Evolutionary conservation across 2,329 filamentous ascomycete species (phyloP), one percentile per base, ranked within the genome.

Genomic region (Colletotrichum sidae): DNA sequence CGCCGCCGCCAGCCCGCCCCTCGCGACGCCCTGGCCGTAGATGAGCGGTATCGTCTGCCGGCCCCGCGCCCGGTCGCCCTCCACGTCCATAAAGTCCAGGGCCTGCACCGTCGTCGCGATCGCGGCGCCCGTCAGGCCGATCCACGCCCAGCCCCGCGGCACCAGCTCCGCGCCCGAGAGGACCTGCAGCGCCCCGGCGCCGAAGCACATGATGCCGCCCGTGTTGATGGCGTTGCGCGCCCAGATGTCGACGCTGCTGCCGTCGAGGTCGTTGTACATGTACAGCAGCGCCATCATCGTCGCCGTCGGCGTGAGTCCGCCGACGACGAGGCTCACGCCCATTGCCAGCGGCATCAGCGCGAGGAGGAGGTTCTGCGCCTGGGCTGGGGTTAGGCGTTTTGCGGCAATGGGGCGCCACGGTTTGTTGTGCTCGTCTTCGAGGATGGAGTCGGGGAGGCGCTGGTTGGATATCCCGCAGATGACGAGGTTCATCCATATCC

Each of bases 231-330:
- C 50, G 51, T 74, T 75, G 2, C 74, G 71, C 2, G 52, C 41
- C 51, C 71, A 65, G 17, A 66, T 60, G 7, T 65, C 67, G 58
- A 52, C 39, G 44, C 70, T 68, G 38, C 69, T 69, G 25, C 72
- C 73, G 15, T 72, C 70, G 1, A 76, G 69, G 35, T 76, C 73
- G 52, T 76, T 76, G 61, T 76, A 76, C 65, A 73, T 63, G 72
- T 73, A 75, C 17, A 73, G 46, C 5, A 76, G 44, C 1, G 61
- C 55, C 70, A 74, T 70, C 34, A 76, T 66, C 0, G 57, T 66
- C 10, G 68, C 55, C 33, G 70, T 69, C 0, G 72, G 71, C 8
- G 46, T 58, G 41, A 72, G 61, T 1, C 64, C 66, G 4, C 70
- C 71, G 2, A 71, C 15, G 1, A 58, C 10, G 1, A 52, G 2